These are phyloP conservation scores for Endocalyx cinctus DNA, from an alignment of 2,329 filamentous ascomycete genomes.

Conservation along the genomic window DNA sequence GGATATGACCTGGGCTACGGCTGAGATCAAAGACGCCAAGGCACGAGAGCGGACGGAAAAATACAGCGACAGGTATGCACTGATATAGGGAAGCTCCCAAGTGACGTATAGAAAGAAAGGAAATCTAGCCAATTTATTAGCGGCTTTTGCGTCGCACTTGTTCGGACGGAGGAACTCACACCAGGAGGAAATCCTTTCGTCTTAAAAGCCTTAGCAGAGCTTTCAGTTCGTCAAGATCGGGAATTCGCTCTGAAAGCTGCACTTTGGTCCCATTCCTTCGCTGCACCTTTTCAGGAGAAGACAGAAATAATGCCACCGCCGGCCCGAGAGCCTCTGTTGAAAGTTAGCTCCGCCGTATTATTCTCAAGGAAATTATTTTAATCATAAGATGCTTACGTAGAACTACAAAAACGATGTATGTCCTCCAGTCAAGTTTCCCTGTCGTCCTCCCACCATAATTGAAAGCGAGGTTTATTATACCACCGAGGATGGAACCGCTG, in stretches of 20 bases:
- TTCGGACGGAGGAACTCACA: background rate
- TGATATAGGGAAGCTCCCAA: conserved; percentile 12
- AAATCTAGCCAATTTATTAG: conserved; percentile 4
- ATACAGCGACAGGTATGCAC: conserved; percentile 16
- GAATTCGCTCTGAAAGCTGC: conserved; percentile 5
- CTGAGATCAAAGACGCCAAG: conserved; percentile 17
- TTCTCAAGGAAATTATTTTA: too few relatives aligned
- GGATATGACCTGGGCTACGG: conserved; percentile 19
- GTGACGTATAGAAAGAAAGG: conserved; percentile 20
- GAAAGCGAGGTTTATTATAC: conserved; percentile 13
- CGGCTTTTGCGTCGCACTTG: background rate
- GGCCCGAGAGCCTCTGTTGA: conserved; percentile 1
- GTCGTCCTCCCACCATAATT: conserved; percentile 16
- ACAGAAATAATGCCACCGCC: background rate
- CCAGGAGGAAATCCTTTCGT: background rate
- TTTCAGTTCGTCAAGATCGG: conserved; percentile 9
- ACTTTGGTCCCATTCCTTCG: conserved; percentile 6
- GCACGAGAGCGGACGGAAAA: conserved; percentile 17
- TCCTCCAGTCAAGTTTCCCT: conserved; percentile 21
- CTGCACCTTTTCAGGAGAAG: conserved; percentile 3
- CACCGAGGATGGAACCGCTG: conserved; percentile 9
- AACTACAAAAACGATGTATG: conserved; percentile 22
- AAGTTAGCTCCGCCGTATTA: too few relatives aligned
- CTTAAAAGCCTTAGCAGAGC: conserved; percentile 1
- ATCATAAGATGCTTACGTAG: conserved; percentile 13